Base-by-base conservation (phyloP, 1,284 basidiomycete genomes). In the Somion occarium region DNA sequence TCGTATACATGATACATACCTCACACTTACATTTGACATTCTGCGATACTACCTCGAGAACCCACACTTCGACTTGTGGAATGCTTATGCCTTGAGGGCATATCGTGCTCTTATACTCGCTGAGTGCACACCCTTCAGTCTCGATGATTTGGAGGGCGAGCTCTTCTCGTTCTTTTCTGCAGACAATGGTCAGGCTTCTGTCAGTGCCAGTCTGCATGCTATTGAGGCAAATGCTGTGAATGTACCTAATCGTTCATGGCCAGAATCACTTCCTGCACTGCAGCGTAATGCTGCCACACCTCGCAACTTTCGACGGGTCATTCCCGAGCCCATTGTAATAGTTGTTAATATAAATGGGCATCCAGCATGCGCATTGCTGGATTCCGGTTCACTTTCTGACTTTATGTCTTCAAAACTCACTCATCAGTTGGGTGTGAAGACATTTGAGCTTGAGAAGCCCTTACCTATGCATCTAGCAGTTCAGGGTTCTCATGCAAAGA, bases 331-430 rank as follows among this genome's bases (percentile, higher is more conserved):
- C 0, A 42, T 73, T 0, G 61, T 72, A 0, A 53, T 74, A 0
- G 58, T 65, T 0, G 64, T 65, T 0, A 44, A 56, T 0, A 44
- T 75, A 0, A 68, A 73, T 54, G 70, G 64, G 0, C 56, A 68
- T 0, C 61, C 66, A 0, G 58, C 57, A 1, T 34, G 57, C 0
- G 69, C 68, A 0, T 47, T 73, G 12, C 19, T 74, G 0, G 68
- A 73, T 41, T 55, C 63, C 0, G 69, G 70, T 1, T 74, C 71
- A 0, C 54, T 72, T 0, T 64, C 64, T n/a, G n/a, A n/a, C n/a
- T n/a, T n/a, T n/a, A n/a, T n/a, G n/a, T n/a, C n/a, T n/a, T n/a
- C n/a, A n/a, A 66, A 52, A 3, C 22, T 74, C 1, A 69, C 58
- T 0, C 66, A 73, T 39, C 69, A 73, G 43, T 47, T 72, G 0